phyloP scores from a whole-genome alignment of 176 grass and related monocot species.

The Saccharum spontaneum region DNA sequence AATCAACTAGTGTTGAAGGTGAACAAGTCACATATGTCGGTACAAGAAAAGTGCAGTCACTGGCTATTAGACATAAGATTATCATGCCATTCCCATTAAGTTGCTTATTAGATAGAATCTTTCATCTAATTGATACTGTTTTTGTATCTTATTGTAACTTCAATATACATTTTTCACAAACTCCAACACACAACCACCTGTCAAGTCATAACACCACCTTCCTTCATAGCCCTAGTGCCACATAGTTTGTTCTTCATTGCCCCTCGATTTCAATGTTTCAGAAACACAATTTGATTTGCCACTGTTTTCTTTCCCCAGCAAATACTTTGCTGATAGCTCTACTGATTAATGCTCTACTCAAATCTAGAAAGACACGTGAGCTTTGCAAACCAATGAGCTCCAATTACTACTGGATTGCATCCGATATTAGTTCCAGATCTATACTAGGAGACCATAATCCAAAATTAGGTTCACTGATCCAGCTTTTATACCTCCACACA shows the following conservation, averaged over 20 bases:
- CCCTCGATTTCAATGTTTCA: not conserved
- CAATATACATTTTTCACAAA: not conserved
- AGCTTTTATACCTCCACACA: slow-evolving; percentile 9
- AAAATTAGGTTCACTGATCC: slow-evolving; percentile 29
- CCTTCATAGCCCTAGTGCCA: not conserved
- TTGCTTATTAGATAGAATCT: not conserved
- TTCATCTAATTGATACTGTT: not conserved
- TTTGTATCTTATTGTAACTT: not conserved
- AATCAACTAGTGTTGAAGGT: slow-evolving; percentile 3
- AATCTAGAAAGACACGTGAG: not conserved
- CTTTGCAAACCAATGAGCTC: not conserved
- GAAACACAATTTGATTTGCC: not conserved
- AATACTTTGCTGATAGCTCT: not conserved
- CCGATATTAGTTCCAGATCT: slow-evolving; percentile 20
- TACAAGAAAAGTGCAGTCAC: not conserved
- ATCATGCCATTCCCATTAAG: not conserved
- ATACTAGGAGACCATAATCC: slow-evolving; percentile 2
- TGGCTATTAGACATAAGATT: not conserved
- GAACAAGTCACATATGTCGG: not conserved
- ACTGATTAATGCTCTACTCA: slow-evolving; percentile 7
- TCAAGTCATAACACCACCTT: not conserved
- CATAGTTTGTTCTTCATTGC: not conserved
- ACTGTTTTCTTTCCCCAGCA: not conserved
- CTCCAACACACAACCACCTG: not conserved
- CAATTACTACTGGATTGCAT: slow-evolving; percentile 20